Conservation (phyloP, 2,329 filamentous ascomycete genomes). For the Hypoxylon sp. region DNA sequence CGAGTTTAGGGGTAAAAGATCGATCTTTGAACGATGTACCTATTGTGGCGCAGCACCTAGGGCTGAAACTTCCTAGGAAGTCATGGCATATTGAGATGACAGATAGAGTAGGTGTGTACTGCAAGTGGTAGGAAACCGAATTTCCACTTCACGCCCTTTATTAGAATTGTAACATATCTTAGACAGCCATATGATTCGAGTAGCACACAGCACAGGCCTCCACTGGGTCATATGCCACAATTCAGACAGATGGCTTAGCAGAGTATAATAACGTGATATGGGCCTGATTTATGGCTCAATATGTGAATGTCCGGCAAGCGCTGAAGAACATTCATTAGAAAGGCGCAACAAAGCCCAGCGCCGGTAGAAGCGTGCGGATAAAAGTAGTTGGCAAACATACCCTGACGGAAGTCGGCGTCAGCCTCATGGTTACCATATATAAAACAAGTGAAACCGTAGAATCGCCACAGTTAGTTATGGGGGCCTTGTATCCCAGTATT, state of each 20-base stretch:
- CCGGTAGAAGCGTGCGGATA: background rate
- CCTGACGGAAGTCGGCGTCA: background rate
- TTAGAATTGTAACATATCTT: background rate
- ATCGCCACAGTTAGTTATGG: background rate
- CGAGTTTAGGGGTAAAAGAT: background rate
- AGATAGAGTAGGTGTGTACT: background rate
- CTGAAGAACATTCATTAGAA: background rate
- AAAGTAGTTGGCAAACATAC: background rate
- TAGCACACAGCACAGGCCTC: background rate
- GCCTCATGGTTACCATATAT: background rate
- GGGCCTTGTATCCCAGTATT: background rate
- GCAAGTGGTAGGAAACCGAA: background rate
- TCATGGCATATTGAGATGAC: background rate
- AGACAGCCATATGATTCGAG: background rate
- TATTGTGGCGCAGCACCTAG: slow-evolving; percentile 3
- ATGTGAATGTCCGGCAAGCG: background rate
- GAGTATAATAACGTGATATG: background rate
- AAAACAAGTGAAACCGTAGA: background rate
- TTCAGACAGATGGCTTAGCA: background rate
- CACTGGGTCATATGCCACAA: background rate
- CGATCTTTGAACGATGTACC: background rate
- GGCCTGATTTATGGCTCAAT: background rate
- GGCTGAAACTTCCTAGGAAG: background rate
- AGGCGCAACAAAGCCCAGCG: background rate
- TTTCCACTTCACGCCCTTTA: slow-evolving; percentile 22